Conservation (phyloP, 192 early-diverging fungal species). For the Dissophora ornata region DNA sequence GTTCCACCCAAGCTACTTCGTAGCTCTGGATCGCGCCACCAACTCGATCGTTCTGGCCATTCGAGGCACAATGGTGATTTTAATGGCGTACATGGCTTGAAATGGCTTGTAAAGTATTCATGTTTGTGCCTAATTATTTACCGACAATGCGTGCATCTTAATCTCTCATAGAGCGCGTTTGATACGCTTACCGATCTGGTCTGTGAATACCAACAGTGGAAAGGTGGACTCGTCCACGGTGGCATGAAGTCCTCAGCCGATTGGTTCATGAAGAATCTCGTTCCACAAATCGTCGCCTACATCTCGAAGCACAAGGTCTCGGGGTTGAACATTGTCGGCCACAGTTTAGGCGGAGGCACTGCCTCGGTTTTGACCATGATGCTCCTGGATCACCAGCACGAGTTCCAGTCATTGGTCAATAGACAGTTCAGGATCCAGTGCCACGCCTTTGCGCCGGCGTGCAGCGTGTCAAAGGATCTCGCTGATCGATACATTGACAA, state of each 20-base stretch:
- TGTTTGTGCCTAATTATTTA: neutral
- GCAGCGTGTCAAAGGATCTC: constrained; percentile 58
- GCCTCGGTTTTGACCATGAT: constrained; percentile 80
- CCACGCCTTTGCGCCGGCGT: constrained; percentile 64
- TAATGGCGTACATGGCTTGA: too few species aligned
- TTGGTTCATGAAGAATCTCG: constrained; percentile 75
- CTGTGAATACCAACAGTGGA: constrained; percentile 83
- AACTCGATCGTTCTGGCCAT: constrained; percentile 74
- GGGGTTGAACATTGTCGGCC: constrained; percentile 75
- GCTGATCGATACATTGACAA: constrained; percentile 60
- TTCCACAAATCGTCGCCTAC: constrained; percentile 72
- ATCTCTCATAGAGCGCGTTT: constrained; percentile 64
- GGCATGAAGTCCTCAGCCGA: constrained; percentile 81
- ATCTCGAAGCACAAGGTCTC: constrained; percentile 61
- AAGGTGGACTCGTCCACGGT: constrained; percentile 79
- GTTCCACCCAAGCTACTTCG: constrained; percentile 78
- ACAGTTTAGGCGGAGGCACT: constrained; percentile 77
- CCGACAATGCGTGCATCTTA: too few species aligned
- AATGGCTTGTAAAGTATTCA: too few species aligned
- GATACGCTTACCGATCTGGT: constrained; percentile 81
- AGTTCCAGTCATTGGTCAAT: constrained; percentile 57
- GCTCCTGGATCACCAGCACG: constrained; percentile 67
- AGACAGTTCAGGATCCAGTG: constrained; percentile 59
- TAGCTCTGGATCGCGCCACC: constrained; percentile 70
- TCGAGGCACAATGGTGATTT: constrained; percentile 73